phyloP scores from a whole-genome alignment of 179 eudicot species.

The Vitellaria paradoxa region DNA sequence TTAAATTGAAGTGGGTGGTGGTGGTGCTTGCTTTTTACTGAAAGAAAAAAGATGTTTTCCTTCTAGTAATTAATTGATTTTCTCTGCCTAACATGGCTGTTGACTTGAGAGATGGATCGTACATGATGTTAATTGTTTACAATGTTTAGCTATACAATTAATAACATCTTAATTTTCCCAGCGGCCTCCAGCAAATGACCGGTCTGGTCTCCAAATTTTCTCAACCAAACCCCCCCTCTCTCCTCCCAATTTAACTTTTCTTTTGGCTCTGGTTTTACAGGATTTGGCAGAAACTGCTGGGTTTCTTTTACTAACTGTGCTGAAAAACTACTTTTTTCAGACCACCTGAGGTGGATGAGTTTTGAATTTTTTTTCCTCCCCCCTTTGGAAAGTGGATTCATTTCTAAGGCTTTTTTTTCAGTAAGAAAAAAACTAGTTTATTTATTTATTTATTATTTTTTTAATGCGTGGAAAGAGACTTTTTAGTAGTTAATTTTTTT shows the following conservation, averaged over 20 bases:
- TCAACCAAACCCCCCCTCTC: too few relatives aligned
- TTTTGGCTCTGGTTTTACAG: neutral
- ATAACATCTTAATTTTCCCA: constrained; percentile 5
- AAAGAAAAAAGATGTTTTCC: too few relatives aligned
- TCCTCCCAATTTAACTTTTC: neutral
- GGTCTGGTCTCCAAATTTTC: too few relatives aligned
- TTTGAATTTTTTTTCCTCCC: neutral
- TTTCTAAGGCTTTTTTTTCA: too few relatives aligned
- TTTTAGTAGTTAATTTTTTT: too few relatives aligned
- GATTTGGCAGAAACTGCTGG: neutral
- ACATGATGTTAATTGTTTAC: too few relatives aligned
- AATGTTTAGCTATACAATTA: neutral
- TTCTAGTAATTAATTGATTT: neutral
- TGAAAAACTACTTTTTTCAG: neutral
- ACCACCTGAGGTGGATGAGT: neutral
- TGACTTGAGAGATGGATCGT: neutral
- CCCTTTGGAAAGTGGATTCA: too few relatives aligned
- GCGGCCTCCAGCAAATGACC: neutral
- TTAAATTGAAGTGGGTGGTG: too few relatives aligned
- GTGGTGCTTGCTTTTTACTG: too few relatives aligned
- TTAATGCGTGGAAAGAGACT: too few relatives aligned
- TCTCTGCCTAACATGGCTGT: neutral
- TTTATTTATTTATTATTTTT: too few relatives aligned
- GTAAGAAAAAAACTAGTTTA: too few relatives aligned
- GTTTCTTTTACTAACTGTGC: neutral